Conservation (phyloP, 306 rosid genomes). For the Medicago lupulina region DNA sequence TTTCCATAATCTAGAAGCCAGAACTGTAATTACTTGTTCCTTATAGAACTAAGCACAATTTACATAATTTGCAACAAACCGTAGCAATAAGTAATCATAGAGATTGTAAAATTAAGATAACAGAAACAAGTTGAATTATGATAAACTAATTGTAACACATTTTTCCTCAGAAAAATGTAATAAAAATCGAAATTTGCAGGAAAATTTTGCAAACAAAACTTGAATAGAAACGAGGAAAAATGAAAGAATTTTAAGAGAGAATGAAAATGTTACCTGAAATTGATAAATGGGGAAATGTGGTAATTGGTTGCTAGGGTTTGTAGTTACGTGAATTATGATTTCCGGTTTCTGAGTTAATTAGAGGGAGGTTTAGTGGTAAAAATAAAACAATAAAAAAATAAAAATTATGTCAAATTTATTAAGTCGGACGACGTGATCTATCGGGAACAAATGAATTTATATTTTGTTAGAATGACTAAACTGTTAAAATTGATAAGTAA, state of each 20-base stretch:
- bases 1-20: background rate
- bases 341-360: background rate
- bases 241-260: background rate
- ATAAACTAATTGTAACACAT: conserved; percentile 26
- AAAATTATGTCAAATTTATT: no score
- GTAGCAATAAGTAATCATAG: conserved; percentile 8
- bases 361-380: no score
- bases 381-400: no score
- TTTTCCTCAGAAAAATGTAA: background rate
- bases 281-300: background rate
- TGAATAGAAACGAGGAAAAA: background rate
- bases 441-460: no score
- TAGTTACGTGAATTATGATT: conserved; percentile 5
- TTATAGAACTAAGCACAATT: background rate
- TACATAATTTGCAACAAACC: background rate
- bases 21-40: background rate
- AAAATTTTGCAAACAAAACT: background rate
- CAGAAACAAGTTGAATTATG: conserved; percentile 3
- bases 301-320: conserved; percentile 19
- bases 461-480: no score
- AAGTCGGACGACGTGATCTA: no score
- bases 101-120: conserved; percentile 1
- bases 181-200: conserved; percentile 1
- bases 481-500: no score
- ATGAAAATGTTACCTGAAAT: conserved; percentile 14